Evolutionary conservation across 805 yeast species (phyloP), one percentile per base, ranked within the genome.

Genomic region (Starmerella bombicola): DNA sequence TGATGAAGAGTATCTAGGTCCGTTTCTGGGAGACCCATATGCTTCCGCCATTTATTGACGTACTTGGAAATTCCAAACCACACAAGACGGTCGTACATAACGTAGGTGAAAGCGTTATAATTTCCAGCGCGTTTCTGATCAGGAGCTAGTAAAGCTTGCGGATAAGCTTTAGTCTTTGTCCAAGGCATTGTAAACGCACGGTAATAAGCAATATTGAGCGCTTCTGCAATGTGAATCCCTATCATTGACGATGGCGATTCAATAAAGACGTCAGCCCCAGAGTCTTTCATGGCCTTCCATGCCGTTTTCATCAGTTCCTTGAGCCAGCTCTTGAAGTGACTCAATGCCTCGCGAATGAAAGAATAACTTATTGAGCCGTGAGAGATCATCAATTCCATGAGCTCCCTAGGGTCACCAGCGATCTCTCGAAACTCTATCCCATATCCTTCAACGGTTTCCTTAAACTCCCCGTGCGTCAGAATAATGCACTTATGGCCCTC

Each of bases 141-240:
- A 0, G 97, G 95, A 6, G 83, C 94, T 56, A 86, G 75, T 49
- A 88, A 85, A 0, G 97, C 96, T 65, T 88, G 96, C 1, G 96
- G 96, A 56, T 88, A 88, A 0, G 95, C 93, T 50, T 93, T 69
- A 1, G 97, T 86, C 46, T 94, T 64, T 0, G 96, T 83, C 97
- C 97, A 88, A 0, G 97, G 97, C 97, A 88, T 88, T 0, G 97
- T 88, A 57, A 88, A 88, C 0, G 96, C 96, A 53, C 96, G 68
- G 65, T 82, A 80, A 57, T 88, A 88, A 0, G 97, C 94, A 42
- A 88, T 80, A 17, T 76, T 73, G 43, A 88, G 61, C 1, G 93
- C 93, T 58, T 88, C 97, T 3, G 97, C 95, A 42, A 88, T 81
- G 54, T 88, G 97, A 35, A 86, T 73, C 8, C 97, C 97, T 13